Conservation (phyloP, 1,284 basidiomycete species). For the Microbotryomycetes sp. region DNA sequence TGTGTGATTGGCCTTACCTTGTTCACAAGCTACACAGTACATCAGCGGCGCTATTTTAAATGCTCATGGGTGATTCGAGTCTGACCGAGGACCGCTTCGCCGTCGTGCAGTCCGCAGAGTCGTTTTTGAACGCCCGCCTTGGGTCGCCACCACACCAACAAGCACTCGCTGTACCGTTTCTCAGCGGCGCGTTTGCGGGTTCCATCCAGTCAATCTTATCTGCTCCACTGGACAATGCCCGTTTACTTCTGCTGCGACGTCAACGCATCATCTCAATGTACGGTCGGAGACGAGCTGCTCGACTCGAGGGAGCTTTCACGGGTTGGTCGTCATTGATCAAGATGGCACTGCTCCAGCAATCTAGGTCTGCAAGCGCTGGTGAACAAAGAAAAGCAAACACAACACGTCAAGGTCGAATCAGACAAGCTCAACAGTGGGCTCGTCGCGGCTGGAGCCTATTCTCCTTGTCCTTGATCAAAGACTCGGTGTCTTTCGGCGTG, state of each 20-base stretch:
- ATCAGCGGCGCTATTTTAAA: not conserved
- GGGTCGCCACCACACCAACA: slow-evolving; percentile 21
- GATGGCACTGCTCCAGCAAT: slow-evolving; percentile 34
- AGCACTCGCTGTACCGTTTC: slow-evolving; percentile 27
- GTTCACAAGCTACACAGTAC: slow-evolving; percentile 39
- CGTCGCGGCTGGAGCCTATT: slow-evolving; percentile 40
- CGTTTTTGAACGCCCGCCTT: not conserved
- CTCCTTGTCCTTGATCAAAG: slow-evolving; percentile 40
- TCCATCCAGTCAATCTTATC: slow-evolving; percentile 44
- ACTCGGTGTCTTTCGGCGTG: slow-evolving; percentile 39
- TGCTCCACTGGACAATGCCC: slow-evolving; percentile 45
- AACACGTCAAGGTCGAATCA: slow-evolving; percentile 32
- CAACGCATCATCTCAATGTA: slow-evolving; percentile 22
- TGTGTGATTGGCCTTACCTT: slow-evolving; percentile 42
- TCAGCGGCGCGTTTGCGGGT: slow-evolving; percentile 42
- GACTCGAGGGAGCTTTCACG: slow-evolving; percentile 12
- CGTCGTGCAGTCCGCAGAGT: slow-evolving; percentile 14
- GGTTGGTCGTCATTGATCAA: slow-evolving; percentile 38
- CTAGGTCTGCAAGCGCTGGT: not conserved
- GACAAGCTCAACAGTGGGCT: slow-evolving; percentile 30
- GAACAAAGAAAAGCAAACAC: slow-evolving; percentile 16
- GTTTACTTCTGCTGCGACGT: slow-evolving; percentile 39
- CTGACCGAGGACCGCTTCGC: not conserved
- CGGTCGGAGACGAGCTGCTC: not conserved
- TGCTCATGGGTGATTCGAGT: not conserved